phyloP scores from a whole-genome alignment of 2,329 filamentous ascomycete species.

The Venturia aucupariae region DNA sequence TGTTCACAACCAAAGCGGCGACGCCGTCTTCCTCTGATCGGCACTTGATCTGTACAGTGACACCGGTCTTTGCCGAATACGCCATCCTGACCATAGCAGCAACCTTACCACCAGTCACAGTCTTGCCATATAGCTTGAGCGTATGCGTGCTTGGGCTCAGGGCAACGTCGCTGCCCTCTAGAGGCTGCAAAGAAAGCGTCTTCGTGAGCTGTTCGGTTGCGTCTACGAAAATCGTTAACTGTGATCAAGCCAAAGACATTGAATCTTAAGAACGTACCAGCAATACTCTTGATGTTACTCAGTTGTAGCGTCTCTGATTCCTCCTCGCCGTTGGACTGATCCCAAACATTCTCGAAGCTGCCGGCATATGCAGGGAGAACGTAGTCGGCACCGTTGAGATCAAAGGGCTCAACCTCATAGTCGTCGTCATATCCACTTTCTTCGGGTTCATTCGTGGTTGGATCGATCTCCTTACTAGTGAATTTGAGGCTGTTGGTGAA shows the following conservation, averaged over 20 bases:
- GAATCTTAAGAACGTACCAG: conserved; percentile 51
- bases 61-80: conserved; percentile 81
- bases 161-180: conserved; percentile 89
- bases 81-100: conserved; percentile 87
- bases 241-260: not conserved
- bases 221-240: conserved; percentile 43
- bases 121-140: conserved; percentile 94
- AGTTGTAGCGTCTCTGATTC: conserved; percentile 86
- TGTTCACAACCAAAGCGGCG: conserved; percentile 72
- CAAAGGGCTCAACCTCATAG: conserved; percentile 91
- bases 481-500: conserved; percentile 95
- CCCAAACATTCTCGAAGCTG: conserved; percentile 94
- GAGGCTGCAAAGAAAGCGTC: conserved; percentile 78
- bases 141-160: conserved; percentile 85
- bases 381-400: conserved; percentile 86
- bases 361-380: conserved; percentile 87
- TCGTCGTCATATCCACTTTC: conserved; percentile 92
- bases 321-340: conserved; percentile 82
- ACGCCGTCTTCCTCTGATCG: conserved; percentile 89
- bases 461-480: conserved; percentile 96
- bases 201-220: conserved; percentile 86
- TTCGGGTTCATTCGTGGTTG: conserved; percentile 84
- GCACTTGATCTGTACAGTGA: conserved; percentile 91
- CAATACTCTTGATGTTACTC: conserved; percentile 80
- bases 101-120: conserved; percentile 79